Evolutionary conservation across 1,139 yeast species (phyloP), one percentile per base, ranked within the genome.

Genomic region (Lodderomyces parapsilosis): DNA sequence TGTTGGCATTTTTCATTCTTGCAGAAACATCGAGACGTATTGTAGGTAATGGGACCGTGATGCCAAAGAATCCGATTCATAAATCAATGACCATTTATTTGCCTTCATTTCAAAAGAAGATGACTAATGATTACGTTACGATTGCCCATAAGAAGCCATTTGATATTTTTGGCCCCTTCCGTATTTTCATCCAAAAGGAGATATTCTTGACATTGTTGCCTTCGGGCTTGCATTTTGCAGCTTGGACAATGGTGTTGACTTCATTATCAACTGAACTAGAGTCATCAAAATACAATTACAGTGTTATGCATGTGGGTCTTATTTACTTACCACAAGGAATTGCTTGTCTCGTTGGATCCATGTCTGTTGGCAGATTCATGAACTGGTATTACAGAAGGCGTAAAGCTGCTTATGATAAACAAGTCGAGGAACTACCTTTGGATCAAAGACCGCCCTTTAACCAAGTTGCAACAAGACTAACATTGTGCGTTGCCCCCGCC

Each of bases 271-370:
- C 67, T 0, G 60, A 50, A 18, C 53, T 70, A 20, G 71, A 68
- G 49, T 52, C 52, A 1, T 45, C 51, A 4, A 59, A 57, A 2
- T 70, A 67, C 50, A 55, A 62, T 40, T 69, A 67, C 48, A 45
- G 60, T 9, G 65, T 67, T 1, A 52, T 68, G 52, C 63, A 68
- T 44, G 70, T 68, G 6, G 76, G 75, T 15, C 52, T 63, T 25
- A 57, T 68, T 6, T 70, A 69, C 43, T 52, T 70, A 25, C 74
- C 75, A 10, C 74, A 68, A 43, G 75, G 75, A 14, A 44, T 69
- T 2, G 53, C 57, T 7, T 60, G 69, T 36, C 54, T 69, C 13
- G 23, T 58, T 7, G 63, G 67, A 1, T 64, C 74, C 0, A 40
- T 69, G n/a, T 15, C 54, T 1, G 54, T 62, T 3, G 76, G 76